Percentiles rank a stretch among this genome's conserved stretches.
phyloP scores from a whole-genome alignment of 352 stramenopile species.

The Thalassiosira ordinaria region DNA sequence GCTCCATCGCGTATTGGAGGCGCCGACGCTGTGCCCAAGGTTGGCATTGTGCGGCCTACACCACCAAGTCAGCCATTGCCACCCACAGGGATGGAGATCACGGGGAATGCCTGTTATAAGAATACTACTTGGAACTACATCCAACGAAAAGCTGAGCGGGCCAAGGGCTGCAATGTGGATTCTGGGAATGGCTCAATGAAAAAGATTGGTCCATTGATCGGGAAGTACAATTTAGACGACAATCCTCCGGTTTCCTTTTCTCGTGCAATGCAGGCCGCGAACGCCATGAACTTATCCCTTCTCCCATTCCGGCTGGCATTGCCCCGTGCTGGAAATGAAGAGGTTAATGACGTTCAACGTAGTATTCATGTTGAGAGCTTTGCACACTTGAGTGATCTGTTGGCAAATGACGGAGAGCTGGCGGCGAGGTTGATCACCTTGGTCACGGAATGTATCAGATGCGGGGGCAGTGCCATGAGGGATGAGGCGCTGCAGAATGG shows the following conservation, averaged over 20 bases:
- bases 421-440: constrained; percentile 63
- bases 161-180: not conserved
- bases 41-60: constrained; percentile 78
- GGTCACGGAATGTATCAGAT: constrained; percentile 63
- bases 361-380: constrained; percentile 63
- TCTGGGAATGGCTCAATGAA: not conserved
- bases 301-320: constrained; percentile 81
- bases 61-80: constrained; percentile 21
- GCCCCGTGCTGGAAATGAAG: constrained; percentile 56
- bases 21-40: constrained; percentile 71
- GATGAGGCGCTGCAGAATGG: constrained; percentile 83
- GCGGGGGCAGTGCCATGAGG: constrained; percentile 63
- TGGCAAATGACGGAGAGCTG: constrained; percentile 62
- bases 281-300: constrained; percentile 46
- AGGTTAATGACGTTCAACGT: constrained; percentile 67
- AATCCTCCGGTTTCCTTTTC: constrained; percentile 51
- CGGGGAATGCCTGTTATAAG: constrained; percentile 48
- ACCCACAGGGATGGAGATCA: constrained; percentile 45
- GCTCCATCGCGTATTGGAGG: constrained; percentile 61
- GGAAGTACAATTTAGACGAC: constrained; percentile 25
- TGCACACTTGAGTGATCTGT: constrained; percentile 69
- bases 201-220: constrained; percentile 7
- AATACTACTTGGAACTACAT: constrained; percentile 53
- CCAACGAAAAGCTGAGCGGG: constrained; percentile 26
- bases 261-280: constrained; percentile 51